Evolutionary conservation across 768 basidiomycete species (phyloP).

Genomic region (Lentinula guzmanii): DNA sequence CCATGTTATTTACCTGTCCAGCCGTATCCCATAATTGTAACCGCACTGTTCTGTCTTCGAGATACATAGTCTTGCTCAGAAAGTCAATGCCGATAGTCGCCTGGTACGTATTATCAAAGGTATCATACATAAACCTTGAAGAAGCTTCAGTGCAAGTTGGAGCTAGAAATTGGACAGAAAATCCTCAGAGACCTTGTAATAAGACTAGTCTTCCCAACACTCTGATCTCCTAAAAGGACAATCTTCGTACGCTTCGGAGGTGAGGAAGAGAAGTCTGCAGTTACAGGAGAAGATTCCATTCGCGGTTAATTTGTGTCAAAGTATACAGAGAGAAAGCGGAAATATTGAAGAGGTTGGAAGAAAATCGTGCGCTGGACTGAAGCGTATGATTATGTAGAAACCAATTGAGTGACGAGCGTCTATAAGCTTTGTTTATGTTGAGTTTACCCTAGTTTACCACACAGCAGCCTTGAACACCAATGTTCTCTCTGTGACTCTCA

Average conservation of each 20-base stretch:
- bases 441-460: too few relatives aligned
- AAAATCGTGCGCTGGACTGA: not conserved
- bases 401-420: not conserved
- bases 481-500: too few relatives aligned
- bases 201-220: constrained; percentile 96
- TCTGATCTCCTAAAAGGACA: constrained; percentile 93
- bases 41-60: constrained; percentile 96
- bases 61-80: constrained; percentile 98
- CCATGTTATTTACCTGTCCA: constrained; percentile 55
- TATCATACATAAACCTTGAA: constrained; percentile 95
- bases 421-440: not conserved
- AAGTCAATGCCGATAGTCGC: constrained; percentile 99
- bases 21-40: constrained; percentile 99
- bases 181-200: constrained; percentile 74
- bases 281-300: constrained; percentile 57
- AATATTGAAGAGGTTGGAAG: not conserved
- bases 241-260: constrained; percentile 96
- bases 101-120: constrained; percentile 99
- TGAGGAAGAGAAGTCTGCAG: constrained; percentile 81
- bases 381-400: not conserved
- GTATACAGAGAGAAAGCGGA: not conserved
- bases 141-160: not conserved
- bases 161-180: constrained; percentile 1
- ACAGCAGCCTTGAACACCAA: too few relatives aligned
- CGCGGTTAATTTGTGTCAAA: not conserved